Evolutionary conservation across 495 filamentous ascomycete species (phyloP).

Genomic region (Annulohypoxylon bovei): DNA sequence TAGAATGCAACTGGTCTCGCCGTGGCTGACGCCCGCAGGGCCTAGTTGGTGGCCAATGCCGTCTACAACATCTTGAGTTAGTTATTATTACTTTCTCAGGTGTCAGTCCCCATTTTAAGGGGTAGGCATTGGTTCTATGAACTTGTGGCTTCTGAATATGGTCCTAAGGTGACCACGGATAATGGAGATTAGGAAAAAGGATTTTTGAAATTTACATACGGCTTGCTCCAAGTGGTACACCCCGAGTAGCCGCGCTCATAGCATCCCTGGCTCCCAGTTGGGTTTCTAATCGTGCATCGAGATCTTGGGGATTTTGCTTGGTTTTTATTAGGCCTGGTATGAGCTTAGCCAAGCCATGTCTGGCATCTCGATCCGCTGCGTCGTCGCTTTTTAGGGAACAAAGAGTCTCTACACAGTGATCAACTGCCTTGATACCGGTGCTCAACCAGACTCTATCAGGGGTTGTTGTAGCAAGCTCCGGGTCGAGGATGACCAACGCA

Average conservation of each 20-base stretch:
- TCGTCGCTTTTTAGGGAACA: slow-evolving; percentile 56
- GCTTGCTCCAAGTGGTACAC: slow-evolving; percentile 65
- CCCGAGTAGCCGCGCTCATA: slow-evolving; percentile 61
- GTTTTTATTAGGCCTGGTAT: slow-evolving; percentile 62
- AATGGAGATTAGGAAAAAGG: neutral
- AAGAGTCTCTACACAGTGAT: slow-evolving; percentile 69
- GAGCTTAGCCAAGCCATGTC: slow-evolving; percentile 56
- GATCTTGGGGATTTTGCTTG: slow-evolving; percentile 54
- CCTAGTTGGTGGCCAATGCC: slow-evolving; percentile 72
- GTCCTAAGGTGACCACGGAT: neutral
- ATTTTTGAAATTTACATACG: slow-evolving; percentile 39
- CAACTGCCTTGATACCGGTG: slow-evolving; percentile 66
- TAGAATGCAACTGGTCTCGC: slow-evolving; percentile 71
- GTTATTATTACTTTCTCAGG: neutral
- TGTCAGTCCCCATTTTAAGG: neutral
- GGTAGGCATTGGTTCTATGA: neutral
- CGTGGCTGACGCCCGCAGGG: slow-evolving; percentile 69
- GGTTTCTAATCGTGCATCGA: slow-evolving; percentile 59
- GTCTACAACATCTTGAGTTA: slow-evolving; percentile 43
- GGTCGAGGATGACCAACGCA: slow-evolving; percentile 66
- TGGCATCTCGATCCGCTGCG: slow-evolving; percentile 55
- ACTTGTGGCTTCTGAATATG: neutral
- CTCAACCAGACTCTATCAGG: slow-evolving; percentile 66
- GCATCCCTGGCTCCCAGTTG: slow-evolving; percentile 66
- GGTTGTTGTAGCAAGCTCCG: slow-evolving; percentile 60